Evolutionary conservation across 75 land plant genomes (phyloP), one percentile per base, ranked within the genome.

Genomic region (Sequoiadendron giganteum): DNA sequence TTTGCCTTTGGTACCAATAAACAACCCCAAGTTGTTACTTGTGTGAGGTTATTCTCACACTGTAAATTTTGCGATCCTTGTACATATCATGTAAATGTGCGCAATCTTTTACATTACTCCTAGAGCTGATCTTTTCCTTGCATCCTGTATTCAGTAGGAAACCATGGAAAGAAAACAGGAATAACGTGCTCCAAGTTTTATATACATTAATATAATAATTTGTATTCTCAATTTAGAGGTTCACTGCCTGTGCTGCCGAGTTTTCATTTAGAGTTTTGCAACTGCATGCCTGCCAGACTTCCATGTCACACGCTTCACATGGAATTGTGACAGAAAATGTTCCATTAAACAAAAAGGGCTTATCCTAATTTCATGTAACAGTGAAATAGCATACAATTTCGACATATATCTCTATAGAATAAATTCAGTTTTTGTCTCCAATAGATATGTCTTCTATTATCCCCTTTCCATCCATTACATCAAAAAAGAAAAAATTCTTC

Each of bases 391-490:
- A 42, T 42, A 79, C 10, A 42, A 40, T 79, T 34, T 79, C 3
- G 16, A 42, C 9, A 25, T 79, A 79, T 16, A 39, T 79, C 47
- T 42, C 45, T 79, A 40, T 21, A 40, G 3, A 40, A 39, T 42
- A 40, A 19, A 21, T 21, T 82, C 49, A 82, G 34, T n/a, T 82
- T 47, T 82, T 82, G 52, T 47, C 84, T 82, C 54, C 19, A 52
- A 76, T 32, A 84, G 93, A 90, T 38, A 97, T 94, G 83, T 94
- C 96, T 81, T 98, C 99, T 83, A 97, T 94, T 54, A 94, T 90
- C 36, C 99, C 99, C 90, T 95, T 98, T 28, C 99, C 99, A 87
- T 97, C 99, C 52, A 88, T 87, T 56, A 97, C 93, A 88, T 98
- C 99, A 87, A 95, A 98, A 87, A 93, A 97, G 90, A 98, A 97